These are phyloP conservation scores for Cercospora berteroae DNA, from an alignment of 2,329 filamentous ascomycete genomes.

Conservation along the genomic window DNA sequence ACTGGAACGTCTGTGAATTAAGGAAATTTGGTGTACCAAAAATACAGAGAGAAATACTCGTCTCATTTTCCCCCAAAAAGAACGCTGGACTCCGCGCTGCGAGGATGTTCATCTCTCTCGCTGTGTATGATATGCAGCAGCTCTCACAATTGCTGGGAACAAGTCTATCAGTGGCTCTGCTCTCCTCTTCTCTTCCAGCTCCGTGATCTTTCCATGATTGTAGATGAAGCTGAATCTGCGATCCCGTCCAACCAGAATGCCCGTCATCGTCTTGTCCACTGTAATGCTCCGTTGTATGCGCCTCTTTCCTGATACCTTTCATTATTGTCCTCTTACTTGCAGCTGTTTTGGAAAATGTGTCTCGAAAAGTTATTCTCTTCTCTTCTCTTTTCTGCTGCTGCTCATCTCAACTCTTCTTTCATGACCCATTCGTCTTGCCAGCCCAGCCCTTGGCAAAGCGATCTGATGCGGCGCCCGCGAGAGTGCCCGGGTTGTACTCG, in stretches of 20 bases:
- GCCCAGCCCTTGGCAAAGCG: constrained; percentile 19
- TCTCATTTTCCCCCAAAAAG: neutral
- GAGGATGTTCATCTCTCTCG: neutral
- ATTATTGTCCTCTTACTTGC: neutral
- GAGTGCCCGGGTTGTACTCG: constrained; percentile 27
- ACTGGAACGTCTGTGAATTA: neutral
- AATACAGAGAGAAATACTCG: neutral
- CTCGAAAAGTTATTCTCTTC: neutral
- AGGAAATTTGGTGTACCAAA: neutral
- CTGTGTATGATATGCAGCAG: neutral
- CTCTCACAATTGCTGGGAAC: neutral
- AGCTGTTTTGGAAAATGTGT: neutral
- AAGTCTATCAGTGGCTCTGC: neutral
- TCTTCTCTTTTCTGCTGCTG: neutral
- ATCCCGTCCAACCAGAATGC: neutral
- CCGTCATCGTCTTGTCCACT: neutral
- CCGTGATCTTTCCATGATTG: neutral
- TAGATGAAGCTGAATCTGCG: neutral
- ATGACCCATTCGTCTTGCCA: constrained; percentile 20
- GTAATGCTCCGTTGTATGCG: neutral
- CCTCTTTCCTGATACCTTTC: neutral
- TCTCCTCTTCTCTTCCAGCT: neutral
- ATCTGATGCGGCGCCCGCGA: constrained; percentile 15
- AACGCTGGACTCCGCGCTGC: neutral
- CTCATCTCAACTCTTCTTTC: neutral